Percentiles rank a stretch among this genome's conserved stretches.
Conservation (phyloP, 768 basidiomycete genomes). For the Xerocomus brunneocitrinus region DNA sequence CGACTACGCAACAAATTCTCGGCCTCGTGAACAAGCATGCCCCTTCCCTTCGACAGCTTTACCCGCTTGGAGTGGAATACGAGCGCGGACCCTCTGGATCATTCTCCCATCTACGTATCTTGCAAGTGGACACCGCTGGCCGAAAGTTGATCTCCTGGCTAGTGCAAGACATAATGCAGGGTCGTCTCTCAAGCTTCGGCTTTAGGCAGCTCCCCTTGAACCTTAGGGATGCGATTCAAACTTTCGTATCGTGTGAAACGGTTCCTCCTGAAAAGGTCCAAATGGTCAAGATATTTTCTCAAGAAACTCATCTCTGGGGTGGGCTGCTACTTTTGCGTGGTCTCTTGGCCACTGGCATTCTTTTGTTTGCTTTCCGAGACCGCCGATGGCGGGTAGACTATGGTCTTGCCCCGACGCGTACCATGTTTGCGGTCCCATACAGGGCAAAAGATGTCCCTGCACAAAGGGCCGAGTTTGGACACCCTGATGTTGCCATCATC, state of each 20-base stretch:
- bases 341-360: conserved; percentile 22
- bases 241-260: conserved; percentile 6
- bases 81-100: conserved; percentile 4
- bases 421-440: conserved; percentile 27
- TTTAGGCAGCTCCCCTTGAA: conserved; percentile 2
- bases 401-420: conserved; percentile 8
- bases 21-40: conserved; percentile 20
- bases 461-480: conserved; percentile 24
- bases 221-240: not conserved
- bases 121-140: conserved; percentile 6
- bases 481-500: conserved; percentile 24
- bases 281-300: not conserved
- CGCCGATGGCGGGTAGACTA: conserved; percentile 29
- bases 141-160: conserved; percentile 6
- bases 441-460: conserved; percentile 28
- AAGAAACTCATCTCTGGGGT: conserved; percentile 3
- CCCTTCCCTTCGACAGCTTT: not conserved
- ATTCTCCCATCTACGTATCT: conserved; percentile 12
- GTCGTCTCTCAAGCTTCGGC: conserved; percentile 3
- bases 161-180: conserved; percentile 9
- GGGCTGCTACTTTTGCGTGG: conserved; percentile 23
- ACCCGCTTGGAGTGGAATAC: conserved; percentile 8
- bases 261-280: not conserved
- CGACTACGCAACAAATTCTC: conserved; percentile 36
- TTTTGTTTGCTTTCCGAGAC: conserved; percentile 19